phyloP scores from a whole-genome alignment of 495 filamentous ascomycete genomes.

The Penicillium manginii region DNA sequence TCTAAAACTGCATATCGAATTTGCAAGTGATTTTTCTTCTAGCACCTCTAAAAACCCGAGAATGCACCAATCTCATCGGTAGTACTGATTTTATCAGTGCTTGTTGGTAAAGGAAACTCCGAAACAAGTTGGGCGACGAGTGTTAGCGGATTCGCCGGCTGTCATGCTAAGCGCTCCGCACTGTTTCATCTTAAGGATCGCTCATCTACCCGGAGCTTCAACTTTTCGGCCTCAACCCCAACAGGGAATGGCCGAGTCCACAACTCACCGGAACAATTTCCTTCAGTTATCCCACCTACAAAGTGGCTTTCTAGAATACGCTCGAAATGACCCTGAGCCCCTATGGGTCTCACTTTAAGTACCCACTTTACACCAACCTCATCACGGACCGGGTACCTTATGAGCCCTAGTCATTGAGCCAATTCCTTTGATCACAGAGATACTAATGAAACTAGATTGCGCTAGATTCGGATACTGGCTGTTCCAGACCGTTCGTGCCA shows the following conservation, averaged over 20 bases:
- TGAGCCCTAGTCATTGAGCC: neutral
- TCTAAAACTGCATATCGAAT: too few relatives aligned
- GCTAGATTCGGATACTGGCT: constrained; percentile 6
- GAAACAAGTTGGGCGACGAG: constrained; percentile 17
- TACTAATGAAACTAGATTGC: constrained; percentile 14
- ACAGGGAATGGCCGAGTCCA: constrained; percentile 20
- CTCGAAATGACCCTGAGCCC: constrained; percentile 16
- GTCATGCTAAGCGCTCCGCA: constrained; percentile 16
- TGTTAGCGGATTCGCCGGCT: constrained; percentile 9
- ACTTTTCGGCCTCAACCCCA: constrained; percentile 16
- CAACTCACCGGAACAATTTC: constrained; percentile 25
- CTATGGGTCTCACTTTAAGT: constrained; percentile 9
- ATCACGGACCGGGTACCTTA: neutral
- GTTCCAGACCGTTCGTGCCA: constrained; percentile 14
- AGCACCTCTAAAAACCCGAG: neutral
- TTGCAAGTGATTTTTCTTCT: neutral
- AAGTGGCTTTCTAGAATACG: neutral
- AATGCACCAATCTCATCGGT: neutral
- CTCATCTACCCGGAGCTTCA: constrained; percentile 22
- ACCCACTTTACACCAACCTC: constrained; percentile 8
- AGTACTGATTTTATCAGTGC: neutral
- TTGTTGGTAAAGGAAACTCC: constrained; percentile 16
- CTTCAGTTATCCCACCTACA: constrained; percentile 20
- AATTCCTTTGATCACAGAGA: constrained; percentile 1
- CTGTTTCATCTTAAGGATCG: constrained; percentile 29